Conservation (phyloP, 2,329 filamentous ascomycete genomes). For the Phialocephala sp. region DNA sequence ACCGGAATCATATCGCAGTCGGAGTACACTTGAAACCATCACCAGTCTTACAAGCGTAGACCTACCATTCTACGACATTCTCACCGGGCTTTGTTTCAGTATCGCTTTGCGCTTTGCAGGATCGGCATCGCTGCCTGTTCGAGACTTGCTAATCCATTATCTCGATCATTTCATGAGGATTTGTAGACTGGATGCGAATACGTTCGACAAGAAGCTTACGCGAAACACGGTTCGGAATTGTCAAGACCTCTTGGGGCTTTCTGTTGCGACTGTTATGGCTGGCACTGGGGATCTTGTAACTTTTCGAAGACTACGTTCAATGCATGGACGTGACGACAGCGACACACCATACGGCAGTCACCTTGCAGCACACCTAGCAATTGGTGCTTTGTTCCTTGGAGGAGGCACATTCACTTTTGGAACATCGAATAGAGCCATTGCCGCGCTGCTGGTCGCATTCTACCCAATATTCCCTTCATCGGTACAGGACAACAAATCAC, state of each 20-base stretch:
- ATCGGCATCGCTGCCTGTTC: constrained; percentile 70
- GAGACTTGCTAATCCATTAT: constrained; percentile 83
- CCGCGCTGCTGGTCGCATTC: constrained; percentile 85
- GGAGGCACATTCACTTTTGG: constrained; percentile 93
- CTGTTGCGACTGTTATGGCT: constrained; percentile 89
- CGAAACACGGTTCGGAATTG: constrained; percentile 87
- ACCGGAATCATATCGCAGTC: constrained; percentile 69
- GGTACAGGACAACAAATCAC: constrained; percentile 91
- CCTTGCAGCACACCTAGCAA: constrained; percentile 88
- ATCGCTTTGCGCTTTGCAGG: constrained; percentile 77
- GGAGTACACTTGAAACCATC: constrained; percentile 64
- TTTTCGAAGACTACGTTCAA: constrained; percentile 81
- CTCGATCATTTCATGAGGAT: constrained; percentile 87
- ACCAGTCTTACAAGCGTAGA: constrained; percentile 76
- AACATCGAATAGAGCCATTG: constrained; percentile 85
- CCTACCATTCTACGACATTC: constrained; percentile 89
- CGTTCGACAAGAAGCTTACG: constrained; percentile 84
- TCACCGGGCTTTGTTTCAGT: constrained; percentile 86
- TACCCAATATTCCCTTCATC: constrained; percentile 91
- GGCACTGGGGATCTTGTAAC: constrained; percentile 89
- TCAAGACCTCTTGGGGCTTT: constrained; percentile 84
- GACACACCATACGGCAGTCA: constrained; percentile 94
- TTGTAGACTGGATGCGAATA: constrained; percentile 59
- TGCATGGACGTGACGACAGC: constrained; percentile 84
- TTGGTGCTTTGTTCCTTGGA: constrained; percentile 88